Evolutionary conservation across 1,284 basidiomycete genomes (phyloP).

Genomic region (Coriolopsis trogii): DNA sequence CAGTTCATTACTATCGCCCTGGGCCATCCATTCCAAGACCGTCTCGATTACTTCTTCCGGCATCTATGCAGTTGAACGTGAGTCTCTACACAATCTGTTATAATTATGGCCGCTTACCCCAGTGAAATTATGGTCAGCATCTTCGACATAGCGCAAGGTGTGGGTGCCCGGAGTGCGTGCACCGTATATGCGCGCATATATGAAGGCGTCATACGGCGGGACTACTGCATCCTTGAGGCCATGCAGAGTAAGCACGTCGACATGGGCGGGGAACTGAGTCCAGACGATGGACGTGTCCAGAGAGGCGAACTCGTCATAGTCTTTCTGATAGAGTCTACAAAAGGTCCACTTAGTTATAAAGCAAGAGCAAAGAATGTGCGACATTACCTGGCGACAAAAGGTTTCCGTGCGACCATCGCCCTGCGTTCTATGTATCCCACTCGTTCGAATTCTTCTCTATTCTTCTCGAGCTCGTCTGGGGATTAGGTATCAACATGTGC

Average conservation of each 20-base stretch:
- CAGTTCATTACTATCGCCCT: conserved; percentile 43
- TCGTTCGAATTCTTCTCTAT: conserved; percentile 50
- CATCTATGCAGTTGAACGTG: conserved; percentile 33
- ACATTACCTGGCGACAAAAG: conserved; percentile 39
- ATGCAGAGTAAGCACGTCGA: conserved; percentile 71
- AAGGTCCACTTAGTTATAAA: too few species aligned
- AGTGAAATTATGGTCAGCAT: conserved; percentile 75
- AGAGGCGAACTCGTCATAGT: conserved; percentile 58
- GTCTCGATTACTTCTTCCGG: conserved; percentile 63
- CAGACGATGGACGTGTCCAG: conserved; percentile 69
- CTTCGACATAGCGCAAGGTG: conserved; percentile 64
- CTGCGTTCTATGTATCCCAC: conserved; percentile 63
- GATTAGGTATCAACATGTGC: not conserved
- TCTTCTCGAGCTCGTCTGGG: conserved; percentile 10
- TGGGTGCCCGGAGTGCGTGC: conserved; percentile 64
- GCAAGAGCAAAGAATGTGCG: not conserved
- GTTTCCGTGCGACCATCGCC: conserved; percentile 62
- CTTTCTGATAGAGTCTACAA: conserved; percentile 53
- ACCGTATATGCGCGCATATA: conserved; percentile 66
- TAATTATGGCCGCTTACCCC: conserved; percentile 39
- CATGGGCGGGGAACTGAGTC: conserved; percentile 58
- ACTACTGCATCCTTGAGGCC: conserved; percentile 67
- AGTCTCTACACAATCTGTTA: not conserved
- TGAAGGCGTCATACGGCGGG: conserved; percentile 73
- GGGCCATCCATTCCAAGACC: conserved; percentile 65